Conservation (phyloP, 1,139 yeast species). For the Taphrina betulina region DNA sequence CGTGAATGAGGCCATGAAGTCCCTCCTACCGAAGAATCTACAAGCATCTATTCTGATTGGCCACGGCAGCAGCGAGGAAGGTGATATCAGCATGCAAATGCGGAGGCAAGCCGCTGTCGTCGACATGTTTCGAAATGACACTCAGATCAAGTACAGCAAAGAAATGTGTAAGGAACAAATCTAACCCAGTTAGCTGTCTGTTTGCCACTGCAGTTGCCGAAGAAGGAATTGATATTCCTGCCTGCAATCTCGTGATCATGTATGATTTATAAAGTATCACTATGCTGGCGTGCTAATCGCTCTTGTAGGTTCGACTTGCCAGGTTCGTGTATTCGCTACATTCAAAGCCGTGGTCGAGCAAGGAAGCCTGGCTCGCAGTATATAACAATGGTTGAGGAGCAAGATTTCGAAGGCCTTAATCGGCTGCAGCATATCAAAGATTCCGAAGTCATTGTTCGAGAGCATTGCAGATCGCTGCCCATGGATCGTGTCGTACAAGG, state of each 20-base stretch:
- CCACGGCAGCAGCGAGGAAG: conserved; percentile 33
- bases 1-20: background rate
- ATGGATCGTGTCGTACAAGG: conserved; percentile 20
- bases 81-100: conserved; percentile 32
- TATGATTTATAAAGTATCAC: too few relatives aligned
- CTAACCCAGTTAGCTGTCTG: background rate
- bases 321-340: too few relatives aligned
- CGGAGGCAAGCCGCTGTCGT: conserved; percentile 31
- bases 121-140: conserved; percentile 28
- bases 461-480: conserved; percentile 27
- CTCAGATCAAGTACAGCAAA: conserved; percentile 26
- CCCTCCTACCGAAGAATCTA: conserved; percentile 9
- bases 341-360: conserved; percentile 36
- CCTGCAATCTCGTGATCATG: conserved; percentile 10
- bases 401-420: background rate
- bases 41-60: conserved; percentile 34
- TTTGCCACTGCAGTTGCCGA: conserved; percentile 37
- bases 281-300: conserved; percentile 33
- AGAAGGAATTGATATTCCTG: conserved; percentile 35
- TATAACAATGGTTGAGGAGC: conserved; percentile 2
- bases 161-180: too few relatives aligned
- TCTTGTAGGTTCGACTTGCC: too few relatives aligned
- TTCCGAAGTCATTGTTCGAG: conserved; percentile 17
- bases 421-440: conserved; percentile 8
- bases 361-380: conserved; percentile 12